These are phyloP conservation scores for Pythium folliculosum DNA, from an alignment of 352 stramenopile genomes.

Conservation along the genomic window DNA sequence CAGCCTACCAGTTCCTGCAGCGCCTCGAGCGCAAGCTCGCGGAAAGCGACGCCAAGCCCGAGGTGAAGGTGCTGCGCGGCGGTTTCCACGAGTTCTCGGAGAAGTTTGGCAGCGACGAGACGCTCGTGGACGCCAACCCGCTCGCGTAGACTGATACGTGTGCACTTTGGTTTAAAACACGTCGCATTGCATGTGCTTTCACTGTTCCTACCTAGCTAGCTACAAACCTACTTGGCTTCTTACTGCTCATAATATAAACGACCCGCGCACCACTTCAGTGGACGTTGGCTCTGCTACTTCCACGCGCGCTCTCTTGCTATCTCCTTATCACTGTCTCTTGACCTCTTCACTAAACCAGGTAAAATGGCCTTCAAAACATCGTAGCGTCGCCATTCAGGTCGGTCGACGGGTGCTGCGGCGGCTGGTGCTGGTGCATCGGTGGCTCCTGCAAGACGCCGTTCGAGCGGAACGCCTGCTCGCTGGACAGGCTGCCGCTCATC, in stretches of 20 bases:
- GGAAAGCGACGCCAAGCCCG: slow-evolving; percentile 7
- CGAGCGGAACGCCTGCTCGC: slow-evolving; percentile 19
- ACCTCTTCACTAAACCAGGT: too few species aligned
- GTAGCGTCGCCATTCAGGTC: slow-evolving; percentile 24
- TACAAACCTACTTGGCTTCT: not conserved
- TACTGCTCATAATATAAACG: slow-evolving; percentile 1
- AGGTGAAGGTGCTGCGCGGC: slow-evolving; percentile 23
- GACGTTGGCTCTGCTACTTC: not conserved
- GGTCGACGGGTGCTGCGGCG: slow-evolving; percentile 3
- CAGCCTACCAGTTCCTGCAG: slow-evolving; percentile 23
- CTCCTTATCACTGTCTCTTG: too few species aligned
- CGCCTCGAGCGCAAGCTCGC: slow-evolving; percentile 12
- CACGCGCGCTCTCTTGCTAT: too few species aligned
- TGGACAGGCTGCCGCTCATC: not conserved
- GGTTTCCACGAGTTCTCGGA: slow-evolving; percentile 25
- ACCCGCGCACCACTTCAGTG: not conserved
- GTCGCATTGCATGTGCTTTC: not conserved
- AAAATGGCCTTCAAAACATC: slow-evolving; percentile 20
- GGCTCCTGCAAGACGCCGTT: slow-evolving; percentile 10
- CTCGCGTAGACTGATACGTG: slow-evolving; percentile 1
- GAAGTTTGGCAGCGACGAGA: slow-evolving; percentile 21
- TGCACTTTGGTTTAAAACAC: too few species aligned
- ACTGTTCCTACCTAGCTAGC: not conserved
- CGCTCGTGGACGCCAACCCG: slow-evolving; percentile 15
- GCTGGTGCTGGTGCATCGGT: slow-evolving; percentile 3